phyloP scores from a whole-genome alignment of 2,329 filamentous ascomycete genomes.

The Diaporthe citri region DNA sequence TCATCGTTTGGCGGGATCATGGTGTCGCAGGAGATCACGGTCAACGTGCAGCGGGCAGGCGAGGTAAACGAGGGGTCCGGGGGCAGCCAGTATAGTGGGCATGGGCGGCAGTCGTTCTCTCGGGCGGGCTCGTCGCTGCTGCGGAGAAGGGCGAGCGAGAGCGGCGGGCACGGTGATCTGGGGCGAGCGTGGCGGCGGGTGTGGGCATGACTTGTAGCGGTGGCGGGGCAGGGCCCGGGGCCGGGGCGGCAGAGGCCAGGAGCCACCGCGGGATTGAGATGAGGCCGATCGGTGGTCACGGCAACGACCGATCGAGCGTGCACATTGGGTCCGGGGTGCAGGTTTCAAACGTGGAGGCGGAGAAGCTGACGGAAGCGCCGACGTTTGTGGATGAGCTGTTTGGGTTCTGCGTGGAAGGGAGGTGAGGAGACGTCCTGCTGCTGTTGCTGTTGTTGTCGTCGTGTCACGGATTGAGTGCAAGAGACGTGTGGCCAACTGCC shows the following conservation, averaged over 20 bases:
- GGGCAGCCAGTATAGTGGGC: conserved; percentile 42
- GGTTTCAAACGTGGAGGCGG: conserved; percentile 51
- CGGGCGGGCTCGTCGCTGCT: conserved; percentile 30
- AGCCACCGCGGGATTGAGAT: conserved; percentile 44
- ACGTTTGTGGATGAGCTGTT: conserved; percentile 63
- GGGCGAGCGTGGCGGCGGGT: not conserved
- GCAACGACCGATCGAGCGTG: conserved; percentile 38
- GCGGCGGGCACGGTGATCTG: not conserved
- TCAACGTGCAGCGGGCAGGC: conserved; percentile 57
- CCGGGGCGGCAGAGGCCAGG: not conserved
- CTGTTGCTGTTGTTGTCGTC: not conserved
- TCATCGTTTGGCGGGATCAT: conserved; percentile 67
- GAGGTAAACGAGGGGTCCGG: conserved; percentile 43
- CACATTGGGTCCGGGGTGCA: conserved; percentile 44
- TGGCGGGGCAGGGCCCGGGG: not conserved
- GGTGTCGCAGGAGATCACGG: conserved; percentile 71
- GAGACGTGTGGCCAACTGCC: not conserved
- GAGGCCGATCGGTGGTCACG: conserved; percentile 43
- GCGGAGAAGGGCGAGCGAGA: conserved; percentile 36
- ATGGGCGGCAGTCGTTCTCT: conserved; percentile 31
- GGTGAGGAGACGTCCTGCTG: not conserved
- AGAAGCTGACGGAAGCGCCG: conserved; percentile 50
- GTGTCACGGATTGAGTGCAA: not conserved
- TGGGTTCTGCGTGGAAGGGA: conserved; percentile 43
- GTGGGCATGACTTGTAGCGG: conserved; percentile 1